Evolutionary conservation across 2,329 filamentous ascomycete genomes (phyloP), one percentile per base, ranked within the genome.

Genomic region (Penicillium concentricum): DNA sequence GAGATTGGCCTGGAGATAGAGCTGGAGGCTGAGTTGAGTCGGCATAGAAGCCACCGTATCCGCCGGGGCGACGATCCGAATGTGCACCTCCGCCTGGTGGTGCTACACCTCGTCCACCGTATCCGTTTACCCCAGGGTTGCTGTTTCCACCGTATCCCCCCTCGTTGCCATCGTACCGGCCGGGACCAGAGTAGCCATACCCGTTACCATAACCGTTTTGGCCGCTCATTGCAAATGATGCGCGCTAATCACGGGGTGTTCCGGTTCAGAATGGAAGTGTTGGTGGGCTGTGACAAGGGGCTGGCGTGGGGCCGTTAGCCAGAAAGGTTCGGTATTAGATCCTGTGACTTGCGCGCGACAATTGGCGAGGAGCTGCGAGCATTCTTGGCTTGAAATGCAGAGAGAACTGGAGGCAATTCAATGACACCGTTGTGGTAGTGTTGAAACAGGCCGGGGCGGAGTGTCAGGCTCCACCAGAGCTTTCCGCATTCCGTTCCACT

Each of bases 31-130:
- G 67, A 32, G 68, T 59, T 7, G 69, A 46, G 38, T 74, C 73
- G 20, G 68, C 57, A 30, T 74, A 73, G 46, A 79, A 78, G 28
- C 76, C 76, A 35, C 77, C 76, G 55, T 79, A 79, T 24, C 76
- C 77, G 42, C 76, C 76, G 2, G 74, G 67, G 22, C 77, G 73
- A 45, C 69, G 72, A 20, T 74, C 74, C 45, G 73, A 67, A 26
- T 62, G 60, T 57, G 62, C 61, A 42, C 58, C 62, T 35, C 61
- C 60, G 37, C 59, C 58, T 28, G 61, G 60, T 57, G 44, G 51
- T 50, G 56, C 61, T 22, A 56, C 54, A 48, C 65, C 56, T 50
- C 61, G 61, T 38, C 60, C 64, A 43, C 64, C 62, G 53, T 74
- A 73, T 30, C 71, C 68, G 54, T 73, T 74, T 55, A 68, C 67